Evolutionary conservation across 495 filamentous ascomycete genomes (phyloP).

Genomic region (Neurospora sp.): DNA sequence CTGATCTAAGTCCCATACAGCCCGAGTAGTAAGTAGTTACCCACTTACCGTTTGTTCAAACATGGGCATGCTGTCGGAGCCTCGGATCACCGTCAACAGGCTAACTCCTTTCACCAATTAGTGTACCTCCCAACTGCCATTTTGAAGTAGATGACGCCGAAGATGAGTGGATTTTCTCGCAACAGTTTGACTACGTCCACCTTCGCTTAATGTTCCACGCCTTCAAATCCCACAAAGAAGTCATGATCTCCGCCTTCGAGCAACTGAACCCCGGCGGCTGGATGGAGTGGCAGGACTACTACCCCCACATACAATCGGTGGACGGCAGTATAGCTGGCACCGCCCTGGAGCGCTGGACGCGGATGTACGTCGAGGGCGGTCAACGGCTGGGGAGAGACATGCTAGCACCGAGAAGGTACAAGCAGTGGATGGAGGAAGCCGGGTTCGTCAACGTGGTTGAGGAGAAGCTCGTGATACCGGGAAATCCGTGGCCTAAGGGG

Average conservation of each 20-base stretch:
- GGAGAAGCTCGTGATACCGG: slow-evolving; percentile 34
- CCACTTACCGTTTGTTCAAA: slow-evolving; percentile 4
- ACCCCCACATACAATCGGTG: slow-evolving; percentile 20
- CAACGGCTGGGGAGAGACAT: slow-evolving; percentile 14
- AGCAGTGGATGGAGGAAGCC: slow-evolving; percentile 22
- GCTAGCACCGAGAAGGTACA: slow-evolving; percentile 13
- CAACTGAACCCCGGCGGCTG: slow-evolving; percentile 40
- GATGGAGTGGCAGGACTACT: slow-evolving; percentile 40
- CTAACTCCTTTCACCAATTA: background rate
- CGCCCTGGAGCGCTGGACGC: slow-evolving; percentile 21
- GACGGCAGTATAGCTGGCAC: slow-evolving; percentile 20
- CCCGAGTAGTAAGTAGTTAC: slow-evolving; percentile 15
- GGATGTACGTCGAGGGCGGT: slow-evolving; percentile 18
- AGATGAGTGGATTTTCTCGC: slow-evolving; percentile 36
- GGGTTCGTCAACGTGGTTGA: slow-evolving; percentile 39
- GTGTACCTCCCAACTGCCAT: slow-evolving; percentile 36
- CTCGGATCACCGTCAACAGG: background rate
- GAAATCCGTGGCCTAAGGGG: slow-evolving; percentile 44
- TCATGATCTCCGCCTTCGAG: slow-evolving; percentile 23
- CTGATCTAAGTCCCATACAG: slow-evolving; percentile 40
- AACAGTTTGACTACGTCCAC: slow-evolving; percentile 42
- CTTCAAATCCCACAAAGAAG: slow-evolving; percentile 15
- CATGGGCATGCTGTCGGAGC: background rate
- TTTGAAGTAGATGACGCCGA: slow-evolving; percentile 43
- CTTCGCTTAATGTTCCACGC: slow-evolving; percentile 33